Base-by-base conservation (phyloP, 768 basidiomycete species). In the Podaxis mareebaensis region DNA sequence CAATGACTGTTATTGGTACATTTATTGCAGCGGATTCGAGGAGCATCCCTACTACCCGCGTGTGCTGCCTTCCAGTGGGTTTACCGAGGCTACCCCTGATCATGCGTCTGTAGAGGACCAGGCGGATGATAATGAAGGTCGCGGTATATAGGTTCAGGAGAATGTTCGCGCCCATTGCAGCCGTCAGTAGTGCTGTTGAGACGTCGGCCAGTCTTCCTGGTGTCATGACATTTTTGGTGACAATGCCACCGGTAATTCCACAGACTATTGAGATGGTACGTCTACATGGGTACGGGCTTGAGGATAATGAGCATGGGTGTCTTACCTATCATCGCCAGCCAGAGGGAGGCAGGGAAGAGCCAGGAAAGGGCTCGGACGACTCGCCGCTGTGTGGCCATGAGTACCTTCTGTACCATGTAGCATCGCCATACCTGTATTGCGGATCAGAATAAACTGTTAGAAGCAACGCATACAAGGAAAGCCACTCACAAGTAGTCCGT, bases 1-100 rank as follows among this genome's bases (percentile, higher is more conserved):
- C 59, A 51, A 40, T 28, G 36, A 60, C 26, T 2, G 59, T 40
- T 10, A 52, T 40, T 11, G 59, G 59, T 3, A 60, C 33, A 22
- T 60, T 60, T 22, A 60, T 60, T 38, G 49, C 59, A 2, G 59
- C 59, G 1, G 59, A 60, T 13, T 60, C 49, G 12, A 60, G 49
- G n/a, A 60, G 38, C 6, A 60, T 52, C 33, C 49, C n/a, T 46
- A 33, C 58, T 28, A 59, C 28, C 20, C 58, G 58, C 1, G 46
- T 48, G 12, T 54, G 28, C 11, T 59, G 58, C 17, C 12, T 33
- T 11, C 20, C 26, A 10, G 2, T 33, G 4, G 28, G 30, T 20
- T 22, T 13, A 22, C 22, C 22, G 11, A 59, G 20, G 1, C 26
- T 20, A 12, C 11, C 11, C 15, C 44, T 49, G 33, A 59, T 30